These are phyloP conservation scores for Pseudocercospora musae DNA, from an alignment of 2,329 filamentous ascomycete genomes.

Conservation along the genomic window DNA sequence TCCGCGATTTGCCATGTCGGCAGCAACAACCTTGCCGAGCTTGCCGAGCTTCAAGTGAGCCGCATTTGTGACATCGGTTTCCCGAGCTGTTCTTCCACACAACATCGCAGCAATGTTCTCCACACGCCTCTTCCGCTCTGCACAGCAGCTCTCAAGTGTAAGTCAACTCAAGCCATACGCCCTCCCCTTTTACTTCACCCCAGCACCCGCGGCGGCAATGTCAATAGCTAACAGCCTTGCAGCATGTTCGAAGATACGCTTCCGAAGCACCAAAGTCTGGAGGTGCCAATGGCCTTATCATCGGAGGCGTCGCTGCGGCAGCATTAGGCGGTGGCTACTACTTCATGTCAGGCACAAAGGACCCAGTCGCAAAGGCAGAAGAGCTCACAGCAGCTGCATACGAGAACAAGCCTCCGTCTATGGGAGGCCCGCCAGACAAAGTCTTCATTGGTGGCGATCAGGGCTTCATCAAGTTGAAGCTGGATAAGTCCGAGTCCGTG, in stretches of 20 bases:
- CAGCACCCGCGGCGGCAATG: background rate
- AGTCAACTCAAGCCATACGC: slow-evolving; percentile 17
- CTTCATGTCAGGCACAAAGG: slow-evolving; percentile 33
- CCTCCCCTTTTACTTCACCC: slow-evolving; percentile 6
- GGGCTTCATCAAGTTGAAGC: slow-evolving; percentile 77
- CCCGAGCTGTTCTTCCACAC: background rate
- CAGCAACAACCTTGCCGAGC: background rate
- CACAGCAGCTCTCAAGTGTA: slow-evolving; percentile 36
- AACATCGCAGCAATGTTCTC: slow-evolving; percentile 23
- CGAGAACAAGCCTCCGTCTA: slow-evolving; percentile 38
- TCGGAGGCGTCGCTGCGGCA: slow-evolving; percentile 58
- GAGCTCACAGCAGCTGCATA: slow-evolving; percentile 35
- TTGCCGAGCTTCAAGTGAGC: slow-evolving; percentile 1
- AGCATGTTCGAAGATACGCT: slow-evolving; percentile 72
- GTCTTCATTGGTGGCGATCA: slow-evolving; percentile 82
- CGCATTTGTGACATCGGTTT: background rate
- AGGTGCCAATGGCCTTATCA: slow-evolving; percentile 59
- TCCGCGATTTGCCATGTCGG: background rate
- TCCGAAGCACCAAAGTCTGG: slow-evolving; percentile 55
- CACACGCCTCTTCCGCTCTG: slow-evolving; percentile 26
- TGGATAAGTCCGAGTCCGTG: slow-evolving; percentile 73
- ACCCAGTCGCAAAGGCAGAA: slow-evolving; percentile 24
- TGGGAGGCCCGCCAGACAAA: slow-evolving; percentile 42
- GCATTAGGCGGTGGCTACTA: slow-evolving; percentile 58
- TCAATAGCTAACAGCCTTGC: slow-evolving; percentile 17